Percentiles rank a stretch among this genome's conserved stretches.
These are phyloP conservation scores for Aspergillus sp. DNA, from an alignment of 2,329 filamentous ascomycete species.

Conservation along the genomic window DNA sequence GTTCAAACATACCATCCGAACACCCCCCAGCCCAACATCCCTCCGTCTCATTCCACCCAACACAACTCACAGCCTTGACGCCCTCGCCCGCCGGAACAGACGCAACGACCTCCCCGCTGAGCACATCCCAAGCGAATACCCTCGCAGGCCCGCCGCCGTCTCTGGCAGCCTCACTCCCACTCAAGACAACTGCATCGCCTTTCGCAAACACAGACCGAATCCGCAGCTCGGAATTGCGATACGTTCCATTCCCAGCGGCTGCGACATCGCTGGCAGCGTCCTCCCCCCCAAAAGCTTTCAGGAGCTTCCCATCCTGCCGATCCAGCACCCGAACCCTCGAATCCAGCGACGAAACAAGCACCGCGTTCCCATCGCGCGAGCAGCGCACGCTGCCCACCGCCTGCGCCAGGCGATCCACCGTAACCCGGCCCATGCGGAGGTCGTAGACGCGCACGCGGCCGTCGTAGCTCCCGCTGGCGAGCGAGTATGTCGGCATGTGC, in stretches of 20 bases:
- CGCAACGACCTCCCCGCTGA: constrained; percentile 60
- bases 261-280: constrained; percentile 6
- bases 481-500: constrained; percentile 34
- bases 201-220: constrained; percentile 66
- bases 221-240: constrained; percentile 61
- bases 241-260: constrained; percentile 8
- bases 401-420: constrained; percentile 57
- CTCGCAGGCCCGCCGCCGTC: constrained; percentile 11
- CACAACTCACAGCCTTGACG: constrained; percentile 37
- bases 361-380: constrained; percentile 61
- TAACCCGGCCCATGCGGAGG: constrained; percentile 61
- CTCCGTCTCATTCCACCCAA: constrained; percentile 36
- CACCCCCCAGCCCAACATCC: constrained; percentile 33
- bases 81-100: constrained; percentile 41
- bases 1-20: constrained; percentile 32
- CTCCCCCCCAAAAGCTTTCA: constrained; percentile 58
- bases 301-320: constrained; percentile 59
- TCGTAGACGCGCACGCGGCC: constrained; percentile 76
- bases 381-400: constrained; percentile 67
- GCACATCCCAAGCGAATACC: constrained; percentile 65
- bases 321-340: constrained; percentile 73
- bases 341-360: constrained; percentile 69
- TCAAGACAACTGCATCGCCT: constrained; percentile 67
- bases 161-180: constrained; percentile 62
- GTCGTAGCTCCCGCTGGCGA: constrained; percentile 74